A percentile compares a stretch with the other conserved stretches of the same genome.
Evolutionary conservation across 1,284 basidiomycete genomes (phyloP).

Genomic region (Boletellus deceptivus): DNA sequence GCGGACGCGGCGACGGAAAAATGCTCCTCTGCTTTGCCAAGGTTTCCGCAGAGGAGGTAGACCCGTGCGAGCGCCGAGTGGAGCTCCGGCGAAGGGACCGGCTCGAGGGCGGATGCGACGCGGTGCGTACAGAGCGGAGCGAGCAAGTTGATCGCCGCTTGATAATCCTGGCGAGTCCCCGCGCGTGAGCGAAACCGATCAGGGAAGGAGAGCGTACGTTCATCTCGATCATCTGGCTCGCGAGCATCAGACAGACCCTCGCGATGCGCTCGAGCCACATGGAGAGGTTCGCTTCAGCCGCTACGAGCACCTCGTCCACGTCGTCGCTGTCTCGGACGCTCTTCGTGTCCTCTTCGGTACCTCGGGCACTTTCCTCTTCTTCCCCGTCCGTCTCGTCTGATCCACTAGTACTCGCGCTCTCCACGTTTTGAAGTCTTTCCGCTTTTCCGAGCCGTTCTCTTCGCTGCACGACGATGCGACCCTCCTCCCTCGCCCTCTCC

Average conservation of each 20-base stretch:
- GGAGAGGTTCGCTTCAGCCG: constrained; percentile 43
- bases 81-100: constrained; percentile 46
- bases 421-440: background rate
- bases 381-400: background rate
- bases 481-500: constrained; percentile 48
- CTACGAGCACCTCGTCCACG: constrained; percentile 17
- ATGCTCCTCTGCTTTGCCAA: constrained; percentile 53
- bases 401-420: background rate
- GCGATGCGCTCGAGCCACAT: constrained; percentile 82
- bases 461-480: constrained; percentile 36
- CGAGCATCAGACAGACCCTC: constrained; percentile 66
- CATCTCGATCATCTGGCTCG: constrained; percentile 74
- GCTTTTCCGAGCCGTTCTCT: constrained; percentile 23
- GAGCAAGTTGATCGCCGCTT: constrained; percentile 62
- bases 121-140: constrained; percentile 56
- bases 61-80: constrained; percentile 69
- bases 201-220: constrained; percentile 42
- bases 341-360: background rate
- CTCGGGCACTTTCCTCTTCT: no score
- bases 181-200: background rate
- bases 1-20: constrained; percentile 46
- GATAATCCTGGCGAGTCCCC: constrained; percentile 53
- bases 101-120: constrained; percentile 4
- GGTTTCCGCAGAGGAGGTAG: constrained; percentile 68
- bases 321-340: constrained; percentile 1